Base-by-base conservation (phyloP, 805 yeast genomes). In the Zygoascus biomembranicola region DNA sequence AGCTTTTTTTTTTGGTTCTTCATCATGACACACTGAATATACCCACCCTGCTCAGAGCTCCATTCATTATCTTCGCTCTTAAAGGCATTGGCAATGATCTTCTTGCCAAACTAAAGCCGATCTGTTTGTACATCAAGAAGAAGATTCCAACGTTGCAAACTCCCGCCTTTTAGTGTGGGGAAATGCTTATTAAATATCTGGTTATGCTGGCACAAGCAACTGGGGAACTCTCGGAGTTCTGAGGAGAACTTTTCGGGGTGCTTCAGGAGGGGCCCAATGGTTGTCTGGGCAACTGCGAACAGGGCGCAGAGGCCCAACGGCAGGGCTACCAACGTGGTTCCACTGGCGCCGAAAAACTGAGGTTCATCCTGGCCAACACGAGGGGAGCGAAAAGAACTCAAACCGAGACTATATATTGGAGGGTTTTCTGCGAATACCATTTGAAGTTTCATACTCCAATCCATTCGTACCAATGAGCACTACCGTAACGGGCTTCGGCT, bases 51-150 rank as follows among this genome's bases (percentile, higher is more conserved):
- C 53, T 44, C 52, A 52, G 16, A 59, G 62, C 57, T 56, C 62
- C 59, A 51, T 59, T 35, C 51, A 44, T 55, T 49, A 67, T 63
- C 50, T 66, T 61, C 4, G 72, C 70, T 39, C 69, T 61, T 8
- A 68, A 61, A 5, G 70, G 71, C 70, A 68, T 68, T 47, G 41
- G 41, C 41, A 52, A 20, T 5, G 35, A 19, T 19, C 48, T 26
- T 19, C 14, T 19, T 13, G 28, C 28, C 45, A 43, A 43, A 19
- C 45, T 13, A 23, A 5, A 2, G 45, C 23, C 45, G 2, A 43
- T 43, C 8, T 14, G 14, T 43, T 16, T 13, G 19, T 35, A 35
- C 39, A 35, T 35, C 39, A 35, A 35, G 39, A 35, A n/a, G 39
- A 35, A 35, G 13, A 35, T n/a, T 35, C 16, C 16, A 35, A 8